Evolutionary conservation across 352 stramenopile species (phyloP).

Genomic region (Phytophthora sp.): DNA sequence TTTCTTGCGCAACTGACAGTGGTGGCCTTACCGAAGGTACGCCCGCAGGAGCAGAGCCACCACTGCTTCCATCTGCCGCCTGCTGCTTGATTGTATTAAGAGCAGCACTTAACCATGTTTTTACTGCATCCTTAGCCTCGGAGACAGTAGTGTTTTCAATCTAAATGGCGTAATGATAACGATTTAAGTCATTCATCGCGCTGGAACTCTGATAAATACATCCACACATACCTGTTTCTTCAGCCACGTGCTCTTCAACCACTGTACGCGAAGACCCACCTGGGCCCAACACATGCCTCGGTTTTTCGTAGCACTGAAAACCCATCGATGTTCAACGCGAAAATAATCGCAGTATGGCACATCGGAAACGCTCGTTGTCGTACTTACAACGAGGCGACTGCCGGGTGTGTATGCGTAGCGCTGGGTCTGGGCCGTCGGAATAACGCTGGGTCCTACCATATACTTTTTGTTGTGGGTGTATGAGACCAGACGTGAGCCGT

Average conservation of each 20-base stretch:
- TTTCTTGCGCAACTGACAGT: neutral
- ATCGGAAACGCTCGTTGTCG: constrained; percentile 76
- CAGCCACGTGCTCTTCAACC: constrained; percentile 86
- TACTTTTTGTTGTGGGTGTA: constrained; percentile 91
- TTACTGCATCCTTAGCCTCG: constrained; percentile 66
- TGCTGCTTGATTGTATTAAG: constrained; percentile 30
- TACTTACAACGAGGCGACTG: constrained; percentile 68
- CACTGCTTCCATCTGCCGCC: neutral
- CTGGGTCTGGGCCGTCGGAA: constrained; percentile 77
- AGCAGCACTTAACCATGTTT: constrained; percentile 59
- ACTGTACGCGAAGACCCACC: constrained; percentile 77
- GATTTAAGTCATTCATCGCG: neutral
- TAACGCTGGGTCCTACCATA: constrained; percentile 80
- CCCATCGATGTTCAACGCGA: constrained; percentile 84
- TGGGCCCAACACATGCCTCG: constrained; percentile 50
- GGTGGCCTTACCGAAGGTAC: constrained; percentile 1
- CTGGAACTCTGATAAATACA: neutral
- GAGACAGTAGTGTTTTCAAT: constrained; percentile 83
- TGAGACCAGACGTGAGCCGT: constrained; percentile 56
- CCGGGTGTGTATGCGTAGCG: constrained; percentile 58
- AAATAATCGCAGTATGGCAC: constrained; percentile 90
- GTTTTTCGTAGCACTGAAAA: constrained; percentile 69
- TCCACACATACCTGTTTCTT: constrained; percentile 79
- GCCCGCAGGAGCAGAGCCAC: neutral
- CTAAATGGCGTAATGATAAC: constrained; percentile 31